Base-by-base conservation (phyloP, 768 basidiomycete species). In the Xerocomellus intermedius region DNA sequence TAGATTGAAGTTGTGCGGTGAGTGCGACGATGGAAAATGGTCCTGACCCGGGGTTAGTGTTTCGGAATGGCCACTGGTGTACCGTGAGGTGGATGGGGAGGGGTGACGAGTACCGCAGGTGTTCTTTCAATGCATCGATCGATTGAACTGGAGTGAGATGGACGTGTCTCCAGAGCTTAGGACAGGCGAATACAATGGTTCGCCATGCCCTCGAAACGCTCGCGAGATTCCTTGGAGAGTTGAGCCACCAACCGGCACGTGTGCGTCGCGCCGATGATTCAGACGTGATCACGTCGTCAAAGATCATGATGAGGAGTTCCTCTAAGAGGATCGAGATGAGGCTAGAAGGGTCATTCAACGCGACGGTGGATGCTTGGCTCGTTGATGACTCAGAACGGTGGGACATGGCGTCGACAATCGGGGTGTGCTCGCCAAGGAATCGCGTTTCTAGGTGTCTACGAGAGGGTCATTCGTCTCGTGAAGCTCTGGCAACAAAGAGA, bases 241-340 rank as follows among this genome's bases (percentile, higher is more conserved):
- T 58, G 12, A 52, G 5, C 26, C 52, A 43, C 44, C 44, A 42
- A 10, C 41, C 47, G 6, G 52, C 7, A 2, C 19, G n/a, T 32
- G 35, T 56, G 13, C 46, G 21, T 10, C 39, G 49, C 26, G 55
- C 44, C 2, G 38, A 48, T 5, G 52, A 53, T 39, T 55, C 55
- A 2, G 53, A 65, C 5, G 46, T 54, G 41, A 65, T 38, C 28
- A 66, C 56, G 9, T 57, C 54, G 30, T 60, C 54, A 47, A 66
- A 54, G 43, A 65, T 52, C n/a, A 65, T 56, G 33, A 64, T 7
- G 22, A 65, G 61, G n/a, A 65, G 44, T 38, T 65, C 64, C 37
- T 63, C 64, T 1, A 63, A 12, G 37, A 65, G 54, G 10, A 7
- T 19, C 12, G 42, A 50, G 37, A 63, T 54, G 38, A 50, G 57